Percentiles rank a stretch among this genome's conserved stretches.
These are phyloP conservation scores for Oryza brachyantha DNA, from an alignment of 176 grass and related monocot species.

Conservation along the genomic window DNA sequence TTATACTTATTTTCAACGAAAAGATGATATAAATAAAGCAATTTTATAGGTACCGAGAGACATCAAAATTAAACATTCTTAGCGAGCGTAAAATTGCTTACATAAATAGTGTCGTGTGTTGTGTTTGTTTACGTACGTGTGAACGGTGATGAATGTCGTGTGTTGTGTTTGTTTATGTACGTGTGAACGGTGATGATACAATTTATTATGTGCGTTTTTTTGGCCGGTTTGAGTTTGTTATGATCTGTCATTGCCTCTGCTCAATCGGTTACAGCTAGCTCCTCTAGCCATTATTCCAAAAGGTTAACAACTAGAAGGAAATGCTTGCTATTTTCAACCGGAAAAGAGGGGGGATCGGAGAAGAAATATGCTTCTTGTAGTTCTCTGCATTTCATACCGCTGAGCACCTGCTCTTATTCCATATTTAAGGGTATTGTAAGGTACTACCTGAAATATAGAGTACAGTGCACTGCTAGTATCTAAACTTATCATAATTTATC, in stretches of 20 bases:
- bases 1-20: too few species aligned
- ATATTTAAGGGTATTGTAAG: too few species aligned
- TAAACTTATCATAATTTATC: too few species aligned
- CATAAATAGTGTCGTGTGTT: too few species aligned
- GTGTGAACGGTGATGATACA: neutral
- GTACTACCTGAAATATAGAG: too few species aligned
- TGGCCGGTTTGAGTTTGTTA: constrained; percentile 16
- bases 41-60: too few species aligned
- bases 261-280: neutral
- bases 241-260: neutral
- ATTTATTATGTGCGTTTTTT: neutral
- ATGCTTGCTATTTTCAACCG: neutral
- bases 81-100: too few species aligned
- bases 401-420: neutral
- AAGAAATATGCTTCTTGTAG: neutral
- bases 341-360: neutral
- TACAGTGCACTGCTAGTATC: too few species aligned
- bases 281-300: neutral
- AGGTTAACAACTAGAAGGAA: neutral
- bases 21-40: too few species aligned
- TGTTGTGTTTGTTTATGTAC: constrained; percentile 8
- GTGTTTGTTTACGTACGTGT: too few species aligned
- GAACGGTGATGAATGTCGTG: too few species aligned
- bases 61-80: too few species aligned
- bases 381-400: neutral